These are phyloP conservation scores for Pythium aristosporum DNA, from an alignment of 352 stramenopile species.

Conservation along the genomic window DNA sequence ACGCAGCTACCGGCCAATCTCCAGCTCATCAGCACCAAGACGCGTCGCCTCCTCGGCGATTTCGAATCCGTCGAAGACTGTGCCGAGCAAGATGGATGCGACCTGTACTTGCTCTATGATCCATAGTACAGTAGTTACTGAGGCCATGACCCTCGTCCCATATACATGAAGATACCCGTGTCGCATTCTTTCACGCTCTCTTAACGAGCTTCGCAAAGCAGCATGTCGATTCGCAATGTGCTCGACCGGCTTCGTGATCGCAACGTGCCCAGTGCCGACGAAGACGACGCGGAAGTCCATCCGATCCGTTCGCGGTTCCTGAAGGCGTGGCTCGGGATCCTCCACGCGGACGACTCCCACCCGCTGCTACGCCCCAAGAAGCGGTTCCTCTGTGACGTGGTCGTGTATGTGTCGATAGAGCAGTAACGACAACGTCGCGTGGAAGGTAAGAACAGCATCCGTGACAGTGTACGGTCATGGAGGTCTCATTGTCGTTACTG, in stretches of 20 bases:
- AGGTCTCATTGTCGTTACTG: conserved; percentile 2
- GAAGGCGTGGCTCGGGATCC: conserved; percentile 26
- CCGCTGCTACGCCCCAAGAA: conserved; percentile 21
- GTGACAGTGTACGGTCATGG: background rate
- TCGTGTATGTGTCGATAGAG: conserved; percentile 12
- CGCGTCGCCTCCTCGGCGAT: conserved; percentile 23
- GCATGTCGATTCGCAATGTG: conserved; percentile 11
- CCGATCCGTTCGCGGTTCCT: conserved; percentile 21
- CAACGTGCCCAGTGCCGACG: background rate
- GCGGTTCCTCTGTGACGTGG: conserved; percentile 11
- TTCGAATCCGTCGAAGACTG: conserved; percentile 22
- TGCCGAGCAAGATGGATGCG: conserved; percentile 14
- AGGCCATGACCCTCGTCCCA: conserved; percentile 15
- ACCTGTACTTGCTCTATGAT: conserved; percentile 29
- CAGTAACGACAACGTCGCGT: background rate
- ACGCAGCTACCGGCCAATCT: conserved; percentile 21
- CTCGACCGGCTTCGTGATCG: conserved; percentile 14
- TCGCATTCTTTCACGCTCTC: background rate
- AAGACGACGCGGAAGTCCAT: conserved; percentile 4
- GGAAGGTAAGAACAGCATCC: background rate
- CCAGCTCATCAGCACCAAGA: conserved; percentile 19
- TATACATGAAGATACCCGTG: background rate
- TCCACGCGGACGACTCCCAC: conserved; percentile 25
- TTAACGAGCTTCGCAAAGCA: background rate
- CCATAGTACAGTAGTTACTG: conserved; percentile 13